A percentile compares a stretch with the other conserved stretches of the same genome.
Evolutionary conservation across 2,329 filamentous ascomycete genomes (phyloP).

Genomic region (Pseudogymnoascus sp.): DNA sequence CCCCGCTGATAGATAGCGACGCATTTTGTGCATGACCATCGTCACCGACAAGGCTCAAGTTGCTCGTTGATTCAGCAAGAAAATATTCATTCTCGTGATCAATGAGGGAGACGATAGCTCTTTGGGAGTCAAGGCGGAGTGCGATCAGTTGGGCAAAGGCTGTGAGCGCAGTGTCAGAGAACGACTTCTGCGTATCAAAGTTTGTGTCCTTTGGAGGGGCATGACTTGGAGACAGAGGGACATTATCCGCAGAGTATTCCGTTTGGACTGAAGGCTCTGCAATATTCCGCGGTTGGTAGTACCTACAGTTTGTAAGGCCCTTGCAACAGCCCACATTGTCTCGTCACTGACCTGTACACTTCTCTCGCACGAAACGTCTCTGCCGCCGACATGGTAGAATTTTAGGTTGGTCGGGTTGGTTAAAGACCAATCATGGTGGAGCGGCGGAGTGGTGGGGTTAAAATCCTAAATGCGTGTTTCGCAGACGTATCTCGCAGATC

Average conservation of each 20-base stretch:
- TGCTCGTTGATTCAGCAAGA: slow-evolving; percentile 41
- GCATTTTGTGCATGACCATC: slow-evolving; percentile 17
- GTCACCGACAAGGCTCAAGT: slow-evolving; percentile 28
- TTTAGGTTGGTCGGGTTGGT: neutral
- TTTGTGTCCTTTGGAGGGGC: neutral
- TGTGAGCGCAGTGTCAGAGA: slow-evolving; percentile 34
- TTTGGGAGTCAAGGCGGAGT: slow-evolving; percentile 36
- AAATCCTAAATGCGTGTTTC: neutral
- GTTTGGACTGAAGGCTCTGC: neutral
- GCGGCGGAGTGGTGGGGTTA: neutral
- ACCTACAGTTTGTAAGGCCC: slow-evolving; percentile 11
- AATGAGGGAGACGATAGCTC: slow-evolving; percentile 38
- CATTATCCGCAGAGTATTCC: neutral
- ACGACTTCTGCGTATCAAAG: neutral
- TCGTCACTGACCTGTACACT: neutral
- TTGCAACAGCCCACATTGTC: neutral
- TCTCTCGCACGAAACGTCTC: neutral
- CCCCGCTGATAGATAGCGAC: slow-evolving; percentile 18
- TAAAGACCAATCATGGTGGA: neutral
- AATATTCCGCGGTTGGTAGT: slow-evolving; percentile 17
- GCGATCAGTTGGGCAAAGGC: slow-evolving; percentile 38
- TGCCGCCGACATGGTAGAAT: neutral
- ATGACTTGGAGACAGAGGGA: neutral
- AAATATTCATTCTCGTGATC: slow-evolving; percentile 36
- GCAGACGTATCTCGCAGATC: neutral